Evolutionary conservation across 371 early-diverging fungal species (phyloP).

Genomic region (Rhizopus arrhizus): DNA sequence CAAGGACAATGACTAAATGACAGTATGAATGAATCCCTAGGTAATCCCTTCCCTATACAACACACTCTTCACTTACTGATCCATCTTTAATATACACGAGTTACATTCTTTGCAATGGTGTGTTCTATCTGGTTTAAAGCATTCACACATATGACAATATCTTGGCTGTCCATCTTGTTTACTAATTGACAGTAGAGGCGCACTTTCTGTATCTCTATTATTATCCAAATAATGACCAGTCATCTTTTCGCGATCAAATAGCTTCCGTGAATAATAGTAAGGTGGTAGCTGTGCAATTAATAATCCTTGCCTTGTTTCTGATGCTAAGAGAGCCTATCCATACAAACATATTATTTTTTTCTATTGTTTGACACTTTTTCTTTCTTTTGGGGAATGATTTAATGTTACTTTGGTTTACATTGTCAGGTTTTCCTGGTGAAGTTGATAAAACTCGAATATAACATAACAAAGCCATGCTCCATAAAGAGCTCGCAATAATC

Average conservation of each 20-base stretch:
- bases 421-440: conserved; percentile 50
- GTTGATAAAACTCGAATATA: conserved; percentile 53
- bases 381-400: not conserved
- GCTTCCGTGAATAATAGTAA: conserved; percentile 37
- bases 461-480: conserved; percentile 45
- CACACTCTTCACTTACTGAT: conserved; percentile 52
- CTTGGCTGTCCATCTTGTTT: conserved; percentile 55
- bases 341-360: not conserved
- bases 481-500: conserved; percentile 45
- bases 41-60: too few relatives aligned
- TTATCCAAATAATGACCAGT: not conserved
- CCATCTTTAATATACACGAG: conserved; percentile 64
- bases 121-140: conserved; percentile 62
- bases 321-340: conserved; percentile 12
- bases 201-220: conserved; percentile 12
- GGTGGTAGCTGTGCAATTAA: conserved; percentile 17
- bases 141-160: conserved; percentile 57
- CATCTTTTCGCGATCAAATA: conserved; percentile 30
- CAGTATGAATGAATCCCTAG: conserved; percentile 1
- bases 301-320: conserved; percentile 4
- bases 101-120: conserved; percentile 72
- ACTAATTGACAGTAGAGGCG: conserved; percentile 47
- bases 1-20: conserved; percentile 64
- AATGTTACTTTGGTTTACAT: conserved; percentile 26
- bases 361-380: not conserved